Evolutionary conservation across 2,329 filamentous ascomycete species (phyloP).

Genomic region (Pezicula radicicola): DNA sequence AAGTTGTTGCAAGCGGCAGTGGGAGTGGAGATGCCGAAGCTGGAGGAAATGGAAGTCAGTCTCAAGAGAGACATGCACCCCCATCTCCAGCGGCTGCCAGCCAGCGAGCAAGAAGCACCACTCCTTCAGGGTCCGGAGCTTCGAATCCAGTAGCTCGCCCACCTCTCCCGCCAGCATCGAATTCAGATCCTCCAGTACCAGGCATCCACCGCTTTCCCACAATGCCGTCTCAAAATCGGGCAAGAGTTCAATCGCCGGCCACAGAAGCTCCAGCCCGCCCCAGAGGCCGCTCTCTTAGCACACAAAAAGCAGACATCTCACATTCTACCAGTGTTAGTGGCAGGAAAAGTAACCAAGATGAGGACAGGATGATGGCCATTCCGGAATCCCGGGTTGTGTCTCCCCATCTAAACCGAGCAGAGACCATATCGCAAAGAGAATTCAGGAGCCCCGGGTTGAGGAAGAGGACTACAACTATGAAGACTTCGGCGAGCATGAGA

Average conservation of each 20-base stretch:
- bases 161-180: neutral
- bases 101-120: too few relatives aligned
- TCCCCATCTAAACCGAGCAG: neutral
- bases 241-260: neutral
- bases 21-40: too few relatives aligned
- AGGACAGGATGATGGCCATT: slow-evolving; percentile 1
- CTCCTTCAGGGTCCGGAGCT: too few relatives aligned
- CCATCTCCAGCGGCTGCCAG: too few relatives aligned
- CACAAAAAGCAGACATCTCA: neutral
- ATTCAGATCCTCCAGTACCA: neutral
- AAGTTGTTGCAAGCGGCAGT: too few relatives aligned
- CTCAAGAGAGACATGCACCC: too few relatives aligned
- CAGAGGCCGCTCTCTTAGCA: neutral
- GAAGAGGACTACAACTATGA: neutral
- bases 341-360: neutral
- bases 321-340: too few relatives aligned
- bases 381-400: neutral
- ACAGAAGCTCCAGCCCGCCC: neutral
- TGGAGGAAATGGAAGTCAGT: too few relatives aligned
- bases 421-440: neutral
- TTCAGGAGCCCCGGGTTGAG: neutral
- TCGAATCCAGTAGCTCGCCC: too few relatives aligned
- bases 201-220: neutral
- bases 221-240: neutral
- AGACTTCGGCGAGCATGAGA: neutral